A percentile compares a stretch with the other conserved stretches of the same genome.
Evolutionary conservation across 305 asterid genomes (phyloP).

Genomic region (Fraxinus sp.): DNA sequence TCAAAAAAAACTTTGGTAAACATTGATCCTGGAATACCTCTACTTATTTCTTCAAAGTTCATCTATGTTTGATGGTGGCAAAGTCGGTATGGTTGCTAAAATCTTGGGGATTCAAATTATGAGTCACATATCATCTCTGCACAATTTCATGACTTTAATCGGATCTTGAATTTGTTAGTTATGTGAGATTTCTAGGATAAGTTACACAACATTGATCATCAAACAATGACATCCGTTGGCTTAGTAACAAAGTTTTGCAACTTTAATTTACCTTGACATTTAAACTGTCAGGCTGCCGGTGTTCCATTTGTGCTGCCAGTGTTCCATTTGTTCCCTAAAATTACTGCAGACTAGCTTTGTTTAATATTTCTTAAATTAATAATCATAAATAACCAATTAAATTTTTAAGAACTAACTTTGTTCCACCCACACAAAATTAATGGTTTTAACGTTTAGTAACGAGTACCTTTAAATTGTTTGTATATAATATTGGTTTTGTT

Average conservation of each 20-base stretch:
- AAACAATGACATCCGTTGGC: neutral
- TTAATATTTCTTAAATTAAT: neutral
- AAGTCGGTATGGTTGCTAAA: neutral
- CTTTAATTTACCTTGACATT: neutral
- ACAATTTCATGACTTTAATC: neutral
- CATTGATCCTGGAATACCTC: neutral
- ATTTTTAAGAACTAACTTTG: neutral
- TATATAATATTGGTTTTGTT: neutral
- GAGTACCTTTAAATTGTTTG: neutral
- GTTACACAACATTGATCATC: neutral
- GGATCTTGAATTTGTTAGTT: neutral
- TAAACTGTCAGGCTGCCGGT: neutral
- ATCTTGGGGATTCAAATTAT: neutral
- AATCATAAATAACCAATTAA: neutral
- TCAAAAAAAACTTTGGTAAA: constrained; percentile 78
- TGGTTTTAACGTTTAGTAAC: neutral
- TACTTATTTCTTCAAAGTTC: neutral
- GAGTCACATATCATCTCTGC: neutral
- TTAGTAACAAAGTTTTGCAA: neutral
- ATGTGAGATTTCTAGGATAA: neutral
- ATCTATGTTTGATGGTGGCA: neutral
- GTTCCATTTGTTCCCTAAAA: neutral
- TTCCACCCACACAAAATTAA: neutral
- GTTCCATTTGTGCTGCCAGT: neutral
- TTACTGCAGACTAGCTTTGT: neutral